A percentile compares a stretch with the other conserved stretches of the same genome.
phyloP scores from a whole-genome alignment of 169 alveolate genomes.

The Plasmodium gaboni region DNA sequence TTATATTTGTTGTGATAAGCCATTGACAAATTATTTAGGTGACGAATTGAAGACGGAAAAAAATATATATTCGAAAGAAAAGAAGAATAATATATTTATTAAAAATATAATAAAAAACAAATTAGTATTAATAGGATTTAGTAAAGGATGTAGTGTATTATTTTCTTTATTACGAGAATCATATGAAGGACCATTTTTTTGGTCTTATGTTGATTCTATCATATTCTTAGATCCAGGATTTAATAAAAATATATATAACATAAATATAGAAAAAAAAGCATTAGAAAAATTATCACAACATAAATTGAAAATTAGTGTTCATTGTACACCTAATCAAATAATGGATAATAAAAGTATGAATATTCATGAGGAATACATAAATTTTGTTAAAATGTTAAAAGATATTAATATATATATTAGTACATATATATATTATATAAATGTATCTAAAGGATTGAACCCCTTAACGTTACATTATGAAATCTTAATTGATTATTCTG shows the following conservation, averaged over 20 bases:
- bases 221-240: constrained; percentile 60
- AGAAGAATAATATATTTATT: not conserved
- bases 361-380: constrained; percentile 28
- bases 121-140: constrained; percentile 55
- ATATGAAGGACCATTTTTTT: constrained; percentile 17
- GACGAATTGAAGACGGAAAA: too few species aligned
- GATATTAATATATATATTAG: not conserved
- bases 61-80: not conserved
- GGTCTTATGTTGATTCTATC: constrained; percentile 19
- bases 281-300: constrained; percentile 26
- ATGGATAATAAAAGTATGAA: not conserved
- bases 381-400: constrained; percentile 34
- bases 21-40: too few species aligned
- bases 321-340: constrained; percentile 57
- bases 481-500: constrained; percentile 41
- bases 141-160: constrained; percentile 69
- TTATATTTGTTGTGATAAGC: not conserved
- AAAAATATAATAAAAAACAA: constrained; percentile 2
- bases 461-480: constrained; percentile 59
- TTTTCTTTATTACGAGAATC: constrained; percentile 39
- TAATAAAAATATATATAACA: constrained; percentile 27
- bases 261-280: constrained; percentile 19
- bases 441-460: not conserved
- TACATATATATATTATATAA: constrained; percentile 46
- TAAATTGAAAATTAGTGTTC: constrained; percentile 40